Evolutionary conservation across 177 flowering plant genomes (phyloP), one percentile per base, ranked within the genome.

Genomic region (Tripterygium wilfordii): DNA sequence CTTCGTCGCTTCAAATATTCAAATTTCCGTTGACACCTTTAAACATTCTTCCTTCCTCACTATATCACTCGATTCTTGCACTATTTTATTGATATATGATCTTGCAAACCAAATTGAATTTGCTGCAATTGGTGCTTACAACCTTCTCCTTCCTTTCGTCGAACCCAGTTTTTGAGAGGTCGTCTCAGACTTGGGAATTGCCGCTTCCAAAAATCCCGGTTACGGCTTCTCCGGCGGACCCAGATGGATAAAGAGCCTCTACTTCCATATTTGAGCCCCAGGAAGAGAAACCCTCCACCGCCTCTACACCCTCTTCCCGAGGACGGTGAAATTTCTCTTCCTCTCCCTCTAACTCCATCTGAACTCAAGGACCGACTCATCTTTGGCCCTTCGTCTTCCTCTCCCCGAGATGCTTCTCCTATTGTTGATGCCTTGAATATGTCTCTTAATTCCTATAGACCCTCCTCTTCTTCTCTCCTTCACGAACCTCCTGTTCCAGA

Each of bases 291-390:
- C 10, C 45, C 54, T 0, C 69, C 78, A 12, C 68, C 66, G 10
- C 51, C 65, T 9, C 85, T 88, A 32, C 56, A 48, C 20, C 36
- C 90, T 4, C 75, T 83, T 4, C 98, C 92, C 0, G 95, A 85
- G 48, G 43, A 82, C 35, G 65, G 63, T 18, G 94, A 77, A 35
- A 37, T 76, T 40, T 44, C 72, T 22, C 15, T 65, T 2, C 72
- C 79, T 2, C 12, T 70, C 5, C 71, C 82, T 16, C 14, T 78
- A 15, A 75, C 85, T 13, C 86, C 95, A 2, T 70, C 88, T 0
- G 77, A 71, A 36, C 56, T 82, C 57, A 91, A 91, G 53, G 88
- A 91, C 39, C 77, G 67, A 1, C 66, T 91, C 50, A 85, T 91
- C 36, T 91, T 88, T 36, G 98, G 98, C 22, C 76, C 88, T 5